Evolutionary conservation across 441 rosid species (phyloP).

Genomic region (Dalechampia spathulata): DNA sequence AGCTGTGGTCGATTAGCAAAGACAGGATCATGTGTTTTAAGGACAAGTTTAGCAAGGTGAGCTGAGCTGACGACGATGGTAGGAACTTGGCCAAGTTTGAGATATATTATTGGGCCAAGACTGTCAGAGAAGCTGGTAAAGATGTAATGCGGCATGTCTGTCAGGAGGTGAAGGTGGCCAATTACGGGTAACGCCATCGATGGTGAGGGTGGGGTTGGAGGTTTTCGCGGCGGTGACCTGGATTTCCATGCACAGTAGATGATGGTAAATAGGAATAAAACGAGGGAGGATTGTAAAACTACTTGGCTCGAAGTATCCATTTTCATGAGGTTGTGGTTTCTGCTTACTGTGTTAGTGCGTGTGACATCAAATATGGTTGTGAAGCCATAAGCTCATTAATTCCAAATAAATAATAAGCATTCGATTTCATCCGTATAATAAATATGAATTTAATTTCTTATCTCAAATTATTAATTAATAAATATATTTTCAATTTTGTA

Average conservation of each 20-base stretch:
- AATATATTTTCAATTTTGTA: too few species aligned
- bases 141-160: conserved; percentile 27
- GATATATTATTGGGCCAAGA: conserved; percentile 33
- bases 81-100: conserved; percentile 41
- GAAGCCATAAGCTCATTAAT: too few species aligned
- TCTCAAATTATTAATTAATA: too few species aligned
- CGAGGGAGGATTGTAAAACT: too few species aligned
- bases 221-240: neutral
- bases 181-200: conserved; percentile 26
- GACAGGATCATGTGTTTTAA: conserved; percentile 26
- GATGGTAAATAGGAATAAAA: neutral
- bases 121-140: conserved; percentile 18
- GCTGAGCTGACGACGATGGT: conserved; percentile 34
- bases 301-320: too few species aligned
- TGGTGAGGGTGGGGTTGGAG: conserved; percentile 21
- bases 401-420: too few species aligned
- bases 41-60: conserved; percentile 24
- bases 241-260: conserved; percentile 1
- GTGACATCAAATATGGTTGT: too few species aligned
- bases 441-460: too few species aligned
- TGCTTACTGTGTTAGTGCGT: too few species aligned
- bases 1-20: conserved; percentile 34
- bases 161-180: conserved; percentile 45
- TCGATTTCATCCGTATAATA: too few species aligned
- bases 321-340: too few species aligned